Conservation (phyloP, 306 rosid species). For the Acacia confusa region DNA sequence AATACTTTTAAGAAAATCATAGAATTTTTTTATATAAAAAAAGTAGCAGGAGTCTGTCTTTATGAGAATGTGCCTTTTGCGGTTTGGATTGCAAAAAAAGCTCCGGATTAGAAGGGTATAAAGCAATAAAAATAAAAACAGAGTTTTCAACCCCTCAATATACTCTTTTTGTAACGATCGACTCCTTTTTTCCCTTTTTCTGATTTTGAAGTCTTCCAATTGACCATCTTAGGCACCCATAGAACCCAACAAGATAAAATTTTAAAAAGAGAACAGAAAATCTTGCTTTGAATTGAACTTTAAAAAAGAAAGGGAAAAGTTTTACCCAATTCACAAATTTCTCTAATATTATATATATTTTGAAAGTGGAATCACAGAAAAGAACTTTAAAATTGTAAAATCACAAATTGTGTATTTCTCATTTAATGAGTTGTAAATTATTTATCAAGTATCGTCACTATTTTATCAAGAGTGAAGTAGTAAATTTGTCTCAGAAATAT, state of each 20-base stretch:
- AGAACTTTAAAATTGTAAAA: no score
- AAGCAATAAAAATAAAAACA: neutral
- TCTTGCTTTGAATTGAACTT: neutral
- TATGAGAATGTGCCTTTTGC: neutral
- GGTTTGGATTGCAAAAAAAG: neutral
- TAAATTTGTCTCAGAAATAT: no score
- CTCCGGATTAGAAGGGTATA: neutral
- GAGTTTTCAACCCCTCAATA: neutral
- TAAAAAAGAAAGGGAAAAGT: neutral
- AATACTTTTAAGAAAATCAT: no score
- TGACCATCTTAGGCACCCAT: neutral
- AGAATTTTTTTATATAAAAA: no score
- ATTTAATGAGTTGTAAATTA: no score
- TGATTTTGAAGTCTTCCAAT: neutral
- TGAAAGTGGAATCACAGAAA: accelerated
- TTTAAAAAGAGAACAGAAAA: neutral
- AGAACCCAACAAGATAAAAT: neutral
- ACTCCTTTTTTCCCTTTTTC: neutral
- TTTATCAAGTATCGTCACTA: no score
- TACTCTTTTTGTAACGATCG: neutral
- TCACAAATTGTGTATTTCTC: no score
- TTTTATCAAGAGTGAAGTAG: no score
- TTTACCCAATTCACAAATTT: neutral
- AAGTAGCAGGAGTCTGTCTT: no score
- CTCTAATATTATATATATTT: neutral